phyloP scores from a whole-genome alignment of 306 rosid species.

The Fragaria nilgerrensis region DNA sequence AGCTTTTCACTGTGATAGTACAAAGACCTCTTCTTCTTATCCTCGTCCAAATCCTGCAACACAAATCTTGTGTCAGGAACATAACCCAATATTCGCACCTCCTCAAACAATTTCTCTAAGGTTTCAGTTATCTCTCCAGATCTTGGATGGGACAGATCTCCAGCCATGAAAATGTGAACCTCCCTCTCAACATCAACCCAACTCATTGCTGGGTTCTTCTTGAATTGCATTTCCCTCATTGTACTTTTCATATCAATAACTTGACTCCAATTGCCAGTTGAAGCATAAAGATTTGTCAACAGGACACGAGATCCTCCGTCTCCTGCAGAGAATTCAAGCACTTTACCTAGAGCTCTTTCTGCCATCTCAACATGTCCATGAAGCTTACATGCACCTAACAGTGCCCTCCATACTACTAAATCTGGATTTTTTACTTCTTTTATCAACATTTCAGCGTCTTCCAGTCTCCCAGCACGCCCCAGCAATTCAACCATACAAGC shows the following conservation, averaged over 20 bases:
- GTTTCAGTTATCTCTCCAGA: slow-evolving; percentile 38
- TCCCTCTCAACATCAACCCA: slow-evolving; percentile 59
- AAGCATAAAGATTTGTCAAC: slow-evolving; percentile 64
- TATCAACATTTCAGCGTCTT: slow-evolving; percentile 57
- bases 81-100: slow-evolving; percentile 49
- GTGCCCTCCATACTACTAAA: slow-evolving; percentile 65
- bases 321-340: slow-evolving; percentile 47
- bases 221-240: slow-evolving; percentile 47
- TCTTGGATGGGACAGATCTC: slow-evolving; percentile 60
- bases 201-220: slow-evolving; percentile 65
- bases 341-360: slow-evolving; percentile 44
- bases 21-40: slow-evolving; percentile 43
- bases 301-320: slow-evolving; percentile 62
- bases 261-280: slow-evolving; percentile 62
- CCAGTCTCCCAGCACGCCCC: slow-evolving; percentile 59
- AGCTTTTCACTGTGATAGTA: slow-evolving; percentile 67
- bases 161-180: slow-evolving; percentile 74
- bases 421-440: slow-evolving; percentile 56
- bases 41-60: slow-evolving; percentile 58
- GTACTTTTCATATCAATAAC: slow-evolving; percentile 64
- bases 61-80: slow-evolving; percentile 61
- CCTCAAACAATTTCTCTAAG: slow-evolving; percentile 41
- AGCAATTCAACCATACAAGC: slow-evolving; percentile 63
- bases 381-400: slow-evolving; percentile 50
- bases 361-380: slow-evolving; percentile 65